A percentile compares a stretch with the other conserved stretches of the same genome.
Conservation (phyloP, 2,329 filamentous ascomycete species). For the Hymenoscyphus albidus region DNA sequence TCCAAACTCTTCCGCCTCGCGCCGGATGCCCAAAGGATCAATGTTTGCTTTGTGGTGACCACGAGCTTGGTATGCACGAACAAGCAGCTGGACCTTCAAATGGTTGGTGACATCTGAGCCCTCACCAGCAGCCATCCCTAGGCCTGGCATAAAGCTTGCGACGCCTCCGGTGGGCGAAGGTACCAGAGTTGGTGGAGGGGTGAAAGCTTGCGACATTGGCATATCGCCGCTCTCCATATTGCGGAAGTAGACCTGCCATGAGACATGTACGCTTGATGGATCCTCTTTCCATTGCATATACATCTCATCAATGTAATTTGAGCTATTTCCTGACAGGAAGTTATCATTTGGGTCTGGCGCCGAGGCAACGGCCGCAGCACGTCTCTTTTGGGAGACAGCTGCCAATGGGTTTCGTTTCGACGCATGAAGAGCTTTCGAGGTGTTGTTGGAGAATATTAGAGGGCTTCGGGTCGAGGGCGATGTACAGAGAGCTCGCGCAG, state of each 20-base stretch:
- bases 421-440: slow-evolving; percentile 39
- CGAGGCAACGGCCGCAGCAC: slow-evolving; percentile 52
- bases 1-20: slow-evolving; percentile 76
- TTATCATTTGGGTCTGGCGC: slow-evolving; percentile 82
- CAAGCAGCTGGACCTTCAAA: slow-evolving; percentile 94
- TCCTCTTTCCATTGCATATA: slow-evolving; percentile 97
- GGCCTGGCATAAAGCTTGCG: slow-evolving; percentile 65
- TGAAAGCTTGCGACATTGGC: slow-evolving; percentile 96
- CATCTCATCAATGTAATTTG: slow-evolving; percentile 99
- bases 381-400: slow-evolving; percentile 46
- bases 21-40: slow-evolving; percentile 90
- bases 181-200: slow-evolving; percentile 87
- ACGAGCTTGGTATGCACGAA: slow-evolving; percentile 95
- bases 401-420: slow-evolving; percentile 46
- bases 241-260: slow-evolving; percentile 99
- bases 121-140: slow-evolving; percentile 60
- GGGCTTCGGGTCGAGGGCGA: slow-evolving; percentile 38
- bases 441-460: slow-evolving; percentile 38
- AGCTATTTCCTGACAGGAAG: slow-evolving; percentile 94
- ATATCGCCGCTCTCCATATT: slow-evolving; percentile 99
- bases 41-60: slow-evolving; percentile 98
- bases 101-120: slow-evolving; percentile 90
- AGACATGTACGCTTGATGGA: slow-evolving; percentile 89
- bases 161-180: slow-evolving; percentile 77
- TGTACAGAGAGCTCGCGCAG: slow-evolving; percentile 29